Evolutionary conservation across 1,284 basidiomycete genomes (phyloP).

Genomic region (Pseudomicrostroma phylloplanum): DNA sequence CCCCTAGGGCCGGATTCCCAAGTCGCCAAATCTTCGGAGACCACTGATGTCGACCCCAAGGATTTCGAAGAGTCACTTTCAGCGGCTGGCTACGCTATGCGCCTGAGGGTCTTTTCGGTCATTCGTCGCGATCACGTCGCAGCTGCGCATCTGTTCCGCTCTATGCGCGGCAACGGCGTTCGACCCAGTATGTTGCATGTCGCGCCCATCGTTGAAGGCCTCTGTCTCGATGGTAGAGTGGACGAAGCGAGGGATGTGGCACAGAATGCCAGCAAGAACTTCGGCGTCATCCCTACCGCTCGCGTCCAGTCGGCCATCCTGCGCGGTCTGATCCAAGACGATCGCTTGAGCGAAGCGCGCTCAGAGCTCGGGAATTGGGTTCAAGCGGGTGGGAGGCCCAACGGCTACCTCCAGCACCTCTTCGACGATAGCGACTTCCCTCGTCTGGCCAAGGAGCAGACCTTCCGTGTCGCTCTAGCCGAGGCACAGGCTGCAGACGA

Average conservation of each 20-base stretch:
- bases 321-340: conserved; percentile 19
- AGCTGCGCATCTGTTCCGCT: conserved; percentile 21
- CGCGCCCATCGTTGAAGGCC: conserved; percentile 26
- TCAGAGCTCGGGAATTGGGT: conserved; percentile 19
- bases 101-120: conserved; percentile 26
- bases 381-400: conserved; percentile 17
- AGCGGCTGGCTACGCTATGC: conserved; percentile 22
- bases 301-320: conserved; percentile 28
- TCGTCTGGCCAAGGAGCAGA: conserved; percentile 1
- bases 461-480: background rate
- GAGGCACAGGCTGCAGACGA: conserved; percentile 16
- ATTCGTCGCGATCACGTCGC: conserved; percentile 22
- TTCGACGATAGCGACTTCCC: conserved; percentile 8
- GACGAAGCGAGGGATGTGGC: conserved; percentile 24
- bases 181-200: conserved; percentile 26
- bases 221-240: conserved; percentile 18
- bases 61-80: conserved; percentile 16
- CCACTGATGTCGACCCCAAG: background rate
- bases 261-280: conserved; percentile 16
- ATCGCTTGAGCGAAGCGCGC: conserved; percentile 11
- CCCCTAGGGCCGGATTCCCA: too few relatives aligned
- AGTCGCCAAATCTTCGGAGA: too few relatives aligned
- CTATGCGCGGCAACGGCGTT: conserved; percentile 23
- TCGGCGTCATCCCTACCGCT: conserved; percentile 18
- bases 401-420: conserved; percentile 23